Evolutionary conservation across 2,329 filamentous ascomycete genomes (phyloP).

Genomic region (Fusarium sp.): DNA sequence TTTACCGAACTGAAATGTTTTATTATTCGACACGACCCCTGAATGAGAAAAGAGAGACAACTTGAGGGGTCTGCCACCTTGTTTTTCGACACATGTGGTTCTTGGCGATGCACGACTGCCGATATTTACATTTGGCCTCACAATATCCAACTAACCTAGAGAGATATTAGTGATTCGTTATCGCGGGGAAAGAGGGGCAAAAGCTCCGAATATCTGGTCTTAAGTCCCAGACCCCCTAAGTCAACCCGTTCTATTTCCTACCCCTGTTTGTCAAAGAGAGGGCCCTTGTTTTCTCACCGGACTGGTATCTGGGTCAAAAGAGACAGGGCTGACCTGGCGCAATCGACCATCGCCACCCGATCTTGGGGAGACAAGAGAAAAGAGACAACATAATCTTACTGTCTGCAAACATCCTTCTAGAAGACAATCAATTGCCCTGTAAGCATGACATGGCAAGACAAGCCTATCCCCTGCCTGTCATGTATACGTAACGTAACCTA

Average conservation of each 20-base stretch:
- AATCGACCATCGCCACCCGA: not conserved
- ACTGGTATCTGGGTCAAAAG: not conserved
- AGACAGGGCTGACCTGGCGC: conserved; percentile 1
- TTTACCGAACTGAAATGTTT: not conserved
- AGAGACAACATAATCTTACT: conserved; percentile 31
- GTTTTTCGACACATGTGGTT: not conserved
- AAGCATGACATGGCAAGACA: not conserved
- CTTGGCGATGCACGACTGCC: not conserved
- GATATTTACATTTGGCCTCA: too few species aligned
- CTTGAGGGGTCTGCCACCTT: not conserved
- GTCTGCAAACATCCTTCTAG: not conserved
- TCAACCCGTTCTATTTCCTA: not conserved
- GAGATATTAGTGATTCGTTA: not conserved
- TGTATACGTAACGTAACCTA: not conserved
- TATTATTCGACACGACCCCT: not conserved
- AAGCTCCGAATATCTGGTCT: not conserved
- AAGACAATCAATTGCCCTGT: not conserved
- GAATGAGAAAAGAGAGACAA: conserved; percentile 20
- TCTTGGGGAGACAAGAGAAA: conserved; percentile 31
- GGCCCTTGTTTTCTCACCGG: not conserved
- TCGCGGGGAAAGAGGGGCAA: conserved; percentile 33
- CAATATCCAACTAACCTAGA: too few species aligned
- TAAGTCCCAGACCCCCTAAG: not conserved
- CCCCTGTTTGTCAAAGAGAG: not conserved
- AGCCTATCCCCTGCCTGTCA: not conserved